phyloP scores from a whole-genome alignment of 768 basidiomycete genomes.

The Pulveroboletus frians region DNA sequence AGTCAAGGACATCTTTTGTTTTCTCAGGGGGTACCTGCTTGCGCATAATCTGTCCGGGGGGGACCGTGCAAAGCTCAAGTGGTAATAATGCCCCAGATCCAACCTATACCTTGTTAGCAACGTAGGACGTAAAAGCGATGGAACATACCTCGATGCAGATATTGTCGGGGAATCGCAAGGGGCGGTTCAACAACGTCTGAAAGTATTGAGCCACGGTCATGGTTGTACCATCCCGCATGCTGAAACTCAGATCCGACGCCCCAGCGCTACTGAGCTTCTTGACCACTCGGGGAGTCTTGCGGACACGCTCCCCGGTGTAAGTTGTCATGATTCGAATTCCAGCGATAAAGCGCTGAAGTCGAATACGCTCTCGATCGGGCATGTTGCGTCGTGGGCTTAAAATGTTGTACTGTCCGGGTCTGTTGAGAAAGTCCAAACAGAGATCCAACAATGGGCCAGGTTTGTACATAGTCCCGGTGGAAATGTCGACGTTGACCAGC shows the following conservation, averaged over 20 bases:
- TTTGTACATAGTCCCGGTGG: conserved; percentile 72
- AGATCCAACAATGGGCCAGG: conserved; percentile 54
- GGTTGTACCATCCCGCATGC: conserved; percentile 48
- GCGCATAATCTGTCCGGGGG: conserved; percentile 63
- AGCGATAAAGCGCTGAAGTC: conserved; percentile 51
- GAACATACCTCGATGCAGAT: conserved; percentile 61
- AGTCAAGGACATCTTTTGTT: conserved; percentile 56
- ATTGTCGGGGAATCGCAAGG: conserved; percentile 55
- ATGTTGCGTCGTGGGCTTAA: conserved; percentile 40
- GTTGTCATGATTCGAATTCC: conserved; percentile 47
- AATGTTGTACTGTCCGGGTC: conserved; percentile 24
- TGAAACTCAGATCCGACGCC: conserved; percentile 52
- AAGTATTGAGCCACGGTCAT: conserved; percentile 65
- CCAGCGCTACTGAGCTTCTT: conserved; percentile 53
- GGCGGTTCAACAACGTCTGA: conserved; percentile 43
- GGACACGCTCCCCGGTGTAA: conserved; percentile 33
- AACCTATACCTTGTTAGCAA: conserved; percentile 39
- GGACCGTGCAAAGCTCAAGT: conserved; percentile 60
- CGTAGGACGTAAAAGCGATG: conserved; percentile 8
- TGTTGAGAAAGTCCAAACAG: conserved; percentile 51
- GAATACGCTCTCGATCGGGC: conserved; percentile 47
- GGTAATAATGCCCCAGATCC: conserved; percentile 60
- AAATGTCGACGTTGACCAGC: conserved; percentile 73
- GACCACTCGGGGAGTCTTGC: conserved; percentile 51
- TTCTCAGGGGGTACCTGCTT: conserved; percentile 68